A percentile compares a stretch with the other conserved stretches of the same genome.
phyloP scores from a whole-genome alignment of 352 stramenopile species.

The Globisporangium nunn region DNA sequence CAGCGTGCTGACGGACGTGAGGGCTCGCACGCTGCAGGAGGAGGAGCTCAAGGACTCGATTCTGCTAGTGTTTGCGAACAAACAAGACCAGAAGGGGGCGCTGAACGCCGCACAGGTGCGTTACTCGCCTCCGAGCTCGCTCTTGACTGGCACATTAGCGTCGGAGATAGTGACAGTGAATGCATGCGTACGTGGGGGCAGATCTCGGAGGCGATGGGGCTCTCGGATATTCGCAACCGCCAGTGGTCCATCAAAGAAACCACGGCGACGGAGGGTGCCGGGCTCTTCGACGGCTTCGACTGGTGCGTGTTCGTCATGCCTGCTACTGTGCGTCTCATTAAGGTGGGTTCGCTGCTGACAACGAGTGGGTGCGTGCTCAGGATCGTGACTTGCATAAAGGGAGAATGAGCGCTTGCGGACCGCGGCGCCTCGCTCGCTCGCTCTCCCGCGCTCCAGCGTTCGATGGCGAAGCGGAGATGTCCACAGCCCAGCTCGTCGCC shows the following conservation, averaged over 20 bases:
- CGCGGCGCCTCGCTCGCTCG: neutral
- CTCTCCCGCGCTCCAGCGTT: neutral
- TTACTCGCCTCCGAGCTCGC: neutral
- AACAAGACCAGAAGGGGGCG: slow-evolving; percentile 98
- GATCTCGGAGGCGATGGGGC: slow-evolving; percentile 97
- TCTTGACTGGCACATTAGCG: neutral
- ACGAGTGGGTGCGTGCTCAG: slow-evolving; percentile 17
- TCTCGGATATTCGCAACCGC: slow-evolving; percentile 97
- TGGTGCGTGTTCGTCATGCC: slow-evolving; percentile 60
- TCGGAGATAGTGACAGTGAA: neutral
- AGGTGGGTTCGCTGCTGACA: neutral
- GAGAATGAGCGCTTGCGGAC: slow-evolving; percentile 37
- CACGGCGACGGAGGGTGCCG: slow-evolving; percentile 95
- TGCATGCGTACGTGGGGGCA: slow-evolving; percentile 21
- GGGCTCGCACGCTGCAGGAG: slow-evolving; percentile 58
- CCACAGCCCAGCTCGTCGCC: neutral
- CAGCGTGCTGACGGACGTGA: neutral
- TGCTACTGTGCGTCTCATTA: neutral
- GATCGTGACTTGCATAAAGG: slow-evolving; percentile 89
- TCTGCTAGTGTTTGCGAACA: slow-evolving; percentile 99
- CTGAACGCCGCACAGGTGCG: slow-evolving; percentile 80
- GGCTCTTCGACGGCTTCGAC: slow-evolving; percentile 99
- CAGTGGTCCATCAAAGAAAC: slow-evolving; percentile 99
- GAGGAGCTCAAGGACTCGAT: slow-evolving; percentile 99
- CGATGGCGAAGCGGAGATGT: neutral